phyloP scores from a whole-genome alignment of 2,329 filamentous ascomycete species.

The Rutstroemia sp. region DNA sequence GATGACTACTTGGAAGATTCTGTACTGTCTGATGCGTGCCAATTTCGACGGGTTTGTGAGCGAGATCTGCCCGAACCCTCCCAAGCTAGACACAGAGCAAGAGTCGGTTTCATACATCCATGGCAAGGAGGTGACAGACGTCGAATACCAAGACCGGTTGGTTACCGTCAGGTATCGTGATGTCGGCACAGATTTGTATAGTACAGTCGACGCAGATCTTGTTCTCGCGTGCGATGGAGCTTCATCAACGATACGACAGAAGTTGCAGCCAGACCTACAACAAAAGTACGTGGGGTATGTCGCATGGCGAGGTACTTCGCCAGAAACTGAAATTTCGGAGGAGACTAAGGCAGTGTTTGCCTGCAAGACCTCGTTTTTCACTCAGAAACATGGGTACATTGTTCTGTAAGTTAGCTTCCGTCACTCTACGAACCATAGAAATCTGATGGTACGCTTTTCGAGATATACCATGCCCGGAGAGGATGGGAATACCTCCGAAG shows the following conservation, averaged over 20 bases:
- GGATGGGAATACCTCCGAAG: neutral
- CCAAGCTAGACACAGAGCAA: neutral
- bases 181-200: neutral
- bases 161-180: neutral
- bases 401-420: neutral
- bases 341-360: neutral
- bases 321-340: neutral
- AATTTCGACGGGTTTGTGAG: conserved; percentile 18
- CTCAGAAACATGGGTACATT: neutral
- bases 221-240: neutral
- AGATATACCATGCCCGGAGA: neutral
- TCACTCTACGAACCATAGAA: too few species aligned
- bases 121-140: neutral
- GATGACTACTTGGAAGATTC: conserved; percentile 12
- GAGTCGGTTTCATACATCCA: neutral
- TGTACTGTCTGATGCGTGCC: conserved; percentile 15
- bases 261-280: neutral
- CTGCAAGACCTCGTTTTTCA: neutral
- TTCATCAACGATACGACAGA: neutral
- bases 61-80: neutral
- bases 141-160: neutral
- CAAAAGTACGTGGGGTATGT: neutral
- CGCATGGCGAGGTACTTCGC: neutral
- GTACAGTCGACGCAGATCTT: neutral
- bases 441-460: neutral